phyloP scores from a whole-genome alignment of 1,139 yeast genomes.

The Sugiyamaella neomexicana region DNA sequence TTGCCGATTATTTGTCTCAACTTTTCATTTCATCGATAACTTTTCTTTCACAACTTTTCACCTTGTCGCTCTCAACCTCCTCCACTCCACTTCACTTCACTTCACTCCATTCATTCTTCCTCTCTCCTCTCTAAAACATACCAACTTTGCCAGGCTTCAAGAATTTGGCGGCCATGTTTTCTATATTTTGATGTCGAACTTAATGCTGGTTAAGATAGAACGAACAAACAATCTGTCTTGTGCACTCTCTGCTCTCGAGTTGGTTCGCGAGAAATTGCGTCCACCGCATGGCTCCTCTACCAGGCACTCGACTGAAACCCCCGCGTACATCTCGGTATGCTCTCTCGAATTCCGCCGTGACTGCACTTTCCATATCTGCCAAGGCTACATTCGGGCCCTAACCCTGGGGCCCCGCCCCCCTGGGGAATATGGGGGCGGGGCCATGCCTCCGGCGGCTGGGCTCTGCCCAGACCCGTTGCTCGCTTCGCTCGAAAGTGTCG shows the following conservation, averaged over 20 bases:
- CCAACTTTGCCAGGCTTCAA: slow-evolving; percentile 99
- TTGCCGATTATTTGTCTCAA: not conserved
- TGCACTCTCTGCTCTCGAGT: not conserved
- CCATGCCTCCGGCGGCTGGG: not conserved
- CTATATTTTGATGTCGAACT: slow-evolving; percentile 17
- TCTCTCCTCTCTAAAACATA: slow-evolving; percentile 50
- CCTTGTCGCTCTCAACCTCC: too few relatives aligned
- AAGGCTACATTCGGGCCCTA: too few relatives aligned
- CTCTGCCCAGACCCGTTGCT: not conserved
- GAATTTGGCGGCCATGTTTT: slow-evolving; percentile 65
- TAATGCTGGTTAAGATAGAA: slow-evolving; percentile 15
- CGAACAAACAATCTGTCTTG: slow-evolving; percentile 13
- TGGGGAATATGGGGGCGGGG: too few relatives aligned
- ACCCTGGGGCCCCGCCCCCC: too few relatives aligned
- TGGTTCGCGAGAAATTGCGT: slow-evolving; percentile 8
- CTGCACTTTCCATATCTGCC: not conserved
- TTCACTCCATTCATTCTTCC: not conserved
- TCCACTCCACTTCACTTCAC: not conserved
- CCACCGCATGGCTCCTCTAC: not conserved
- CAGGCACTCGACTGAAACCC: not conserved
- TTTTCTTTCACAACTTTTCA: not conserved
- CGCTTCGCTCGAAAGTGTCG: not conserved
- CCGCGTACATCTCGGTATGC: slow-evolving; percentile 3
- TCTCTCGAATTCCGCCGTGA: not conserved
- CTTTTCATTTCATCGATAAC: not conserved